phyloP scores from a whole-genome alignment of 768 basidiomycete genomes.

The Cystobasidium tubakii region DNA sequence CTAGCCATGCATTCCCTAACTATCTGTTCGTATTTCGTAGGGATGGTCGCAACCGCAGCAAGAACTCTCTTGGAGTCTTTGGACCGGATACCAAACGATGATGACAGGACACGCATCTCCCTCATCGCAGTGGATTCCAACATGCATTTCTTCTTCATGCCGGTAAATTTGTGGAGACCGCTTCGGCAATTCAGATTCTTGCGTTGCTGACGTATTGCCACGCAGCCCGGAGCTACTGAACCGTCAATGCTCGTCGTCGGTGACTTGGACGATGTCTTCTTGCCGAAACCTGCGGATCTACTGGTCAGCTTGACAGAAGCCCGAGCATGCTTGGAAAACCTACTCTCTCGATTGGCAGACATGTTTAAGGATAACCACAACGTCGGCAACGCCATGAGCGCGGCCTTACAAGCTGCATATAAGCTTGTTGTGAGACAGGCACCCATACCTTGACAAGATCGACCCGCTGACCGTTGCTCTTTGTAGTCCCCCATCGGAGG shows the following conservation, averaged over 20 bases:
- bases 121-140: conserved; percentile 87
- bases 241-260: conserved; percentile 94
- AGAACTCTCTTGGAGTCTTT: conserved; percentile 91
- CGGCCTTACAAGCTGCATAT: conserved; percentile 90
- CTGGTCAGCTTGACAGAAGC: conserved; percentile 88
- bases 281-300: conserved; percentile 93
- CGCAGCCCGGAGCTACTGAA: conserved; percentile 55
- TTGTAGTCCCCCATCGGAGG: conserved; percentile 80
- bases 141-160: conserved; percentile 92
- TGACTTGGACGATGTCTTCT: conserved; percentile 92
- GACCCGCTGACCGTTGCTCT: not conserved
- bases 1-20: not conserved
- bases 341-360: conserved; percentile 77
- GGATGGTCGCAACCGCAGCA: conserved; percentile 97
- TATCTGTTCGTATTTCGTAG: conserved; percentile 50
- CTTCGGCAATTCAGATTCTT: not conserved
- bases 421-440: conserved; percentile 76
- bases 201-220: not conserved
- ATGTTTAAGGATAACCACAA: conserved; percentile 98
- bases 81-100: conserved; percentile 91
- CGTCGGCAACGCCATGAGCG: conserved; percentile 87
- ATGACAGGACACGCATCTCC: conserved; percentile 82
- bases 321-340: conserved; percentile 67
- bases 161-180: conserved; percentile 54
- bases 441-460: no score